phyloP scores from a whole-genome alignment of 2,329 filamentous ascomycete species.

The Diplodia mutila region DNA sequence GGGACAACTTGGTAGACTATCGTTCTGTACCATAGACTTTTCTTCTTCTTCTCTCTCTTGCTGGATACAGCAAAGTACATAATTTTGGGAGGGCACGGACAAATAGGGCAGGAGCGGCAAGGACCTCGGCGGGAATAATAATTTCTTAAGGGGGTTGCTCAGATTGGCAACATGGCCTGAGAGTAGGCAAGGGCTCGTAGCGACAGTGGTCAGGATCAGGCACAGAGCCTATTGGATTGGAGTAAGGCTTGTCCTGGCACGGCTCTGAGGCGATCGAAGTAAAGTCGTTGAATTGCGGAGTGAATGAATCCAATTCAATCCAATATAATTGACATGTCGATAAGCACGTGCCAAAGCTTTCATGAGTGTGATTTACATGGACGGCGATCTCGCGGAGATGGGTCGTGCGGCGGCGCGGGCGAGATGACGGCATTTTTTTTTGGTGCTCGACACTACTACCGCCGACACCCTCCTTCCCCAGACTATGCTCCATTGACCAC shows the following conservation, averaged over 20 bases:
- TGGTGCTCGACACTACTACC: conserved; percentile 5
- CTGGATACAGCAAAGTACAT: conserved; percentile 21
- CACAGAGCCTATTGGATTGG: conserved; percentile 3
- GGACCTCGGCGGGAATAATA: conserved; percentile 4
- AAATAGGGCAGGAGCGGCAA: background rate
- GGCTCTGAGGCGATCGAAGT: background rate
- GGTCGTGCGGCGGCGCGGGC: background rate
- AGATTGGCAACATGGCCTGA: conserved; percentile 9
- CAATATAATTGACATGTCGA: background rate
- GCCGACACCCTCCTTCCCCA: background rate
- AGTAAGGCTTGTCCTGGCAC: background rate
- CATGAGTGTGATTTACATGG: background rate
- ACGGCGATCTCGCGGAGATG: background rate
- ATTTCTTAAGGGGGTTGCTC: conserved; percentile 7
- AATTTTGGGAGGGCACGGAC: conserved; percentile 11
- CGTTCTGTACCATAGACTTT: conserved; percentile 25
- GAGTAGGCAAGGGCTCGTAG: background rate
- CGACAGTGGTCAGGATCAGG: background rate
- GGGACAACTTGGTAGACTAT: conserved; percentile 22
- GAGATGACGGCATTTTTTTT: conserved; percentile 22
- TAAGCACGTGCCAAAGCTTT: background rate
- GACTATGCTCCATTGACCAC: conserved; percentile 4
- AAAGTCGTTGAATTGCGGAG: conserved; percentile 13
- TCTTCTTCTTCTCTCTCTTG: conserved; percentile 18
- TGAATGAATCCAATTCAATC: background rate